phyloP scores from a whole-genome alignment of 345 rosid species.

The Linum lewisii region DNA sequence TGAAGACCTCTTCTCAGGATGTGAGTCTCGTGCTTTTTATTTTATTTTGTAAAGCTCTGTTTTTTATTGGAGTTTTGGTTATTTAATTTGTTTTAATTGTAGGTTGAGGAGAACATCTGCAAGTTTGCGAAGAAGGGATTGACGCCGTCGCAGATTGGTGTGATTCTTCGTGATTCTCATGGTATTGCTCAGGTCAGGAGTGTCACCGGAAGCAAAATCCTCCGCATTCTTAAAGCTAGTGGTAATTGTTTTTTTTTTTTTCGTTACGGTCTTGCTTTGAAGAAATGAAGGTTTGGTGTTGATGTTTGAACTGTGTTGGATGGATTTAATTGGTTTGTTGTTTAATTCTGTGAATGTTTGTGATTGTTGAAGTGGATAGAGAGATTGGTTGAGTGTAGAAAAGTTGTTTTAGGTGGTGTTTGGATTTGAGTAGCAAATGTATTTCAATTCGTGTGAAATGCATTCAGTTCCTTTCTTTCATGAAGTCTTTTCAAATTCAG shows the following conservation, averaged over 20 bases:
- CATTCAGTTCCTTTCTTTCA: no score
- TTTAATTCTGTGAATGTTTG: no score
- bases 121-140: slow-evolving; percentile 28
- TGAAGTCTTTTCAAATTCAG: no score
- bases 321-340: not conserved
- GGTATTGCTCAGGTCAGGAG: slow-evolving; percentile 28
- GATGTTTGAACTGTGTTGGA: not conserved
- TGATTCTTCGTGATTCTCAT: slow-evolving; percentile 25
- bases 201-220: slow-evolving; percentile 23
- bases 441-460: no score
- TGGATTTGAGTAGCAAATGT: no score
- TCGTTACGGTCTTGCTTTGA: not conserved
- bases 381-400: no score
- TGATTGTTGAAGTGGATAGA: no score
- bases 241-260: not conserved
- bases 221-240: slow-evolving; percentile 26
- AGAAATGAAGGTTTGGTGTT: not conserved
- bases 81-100: not conserved
- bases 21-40: not conserved
- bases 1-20: slow-evolving; percentile 2
- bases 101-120: slow-evolving; percentile 27
- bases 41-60: not conserved
- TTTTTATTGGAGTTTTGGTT: not conserved
- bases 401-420: no score
- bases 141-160: slow-evolving; percentile 28